phyloP scores from a whole-genome alignment of 805 yeast genomes.

The Teunomyces atbi region DNA sequence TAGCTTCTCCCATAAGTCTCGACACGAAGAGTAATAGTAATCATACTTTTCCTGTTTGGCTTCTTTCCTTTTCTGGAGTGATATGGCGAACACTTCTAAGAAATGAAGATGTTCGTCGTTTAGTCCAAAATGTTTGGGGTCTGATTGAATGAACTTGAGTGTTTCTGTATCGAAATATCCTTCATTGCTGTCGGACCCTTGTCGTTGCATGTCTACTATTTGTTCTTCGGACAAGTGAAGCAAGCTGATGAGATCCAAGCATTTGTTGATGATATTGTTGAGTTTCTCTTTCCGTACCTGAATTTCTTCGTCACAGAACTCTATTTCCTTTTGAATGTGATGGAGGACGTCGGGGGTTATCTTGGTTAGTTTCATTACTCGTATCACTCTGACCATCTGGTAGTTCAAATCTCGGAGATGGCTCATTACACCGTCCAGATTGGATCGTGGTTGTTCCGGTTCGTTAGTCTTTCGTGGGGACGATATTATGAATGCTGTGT shows the following conservation, averaged over 20 bases:
- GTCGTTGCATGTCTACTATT: slow-evolving; percentile 31
- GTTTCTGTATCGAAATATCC: slow-evolving; percentile 40
- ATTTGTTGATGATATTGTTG: slow-evolving; percentile 19
- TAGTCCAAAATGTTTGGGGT: slow-evolving; percentile 42
- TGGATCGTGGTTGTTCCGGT: slow-evolving; percentile 1
- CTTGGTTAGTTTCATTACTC: slow-evolving; percentile 36
- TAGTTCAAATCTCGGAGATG: slow-evolving; percentile 36
- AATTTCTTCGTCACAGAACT: slow-evolving; percentile 25
- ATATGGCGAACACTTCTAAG: slow-evolving; percentile 26
- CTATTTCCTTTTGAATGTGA: slow-evolving; percentile 24
- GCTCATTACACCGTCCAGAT: slow-evolving; percentile 11
- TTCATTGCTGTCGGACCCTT: slow-evolving; percentile 19
- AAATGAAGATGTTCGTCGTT: slow-evolving; percentile 33
- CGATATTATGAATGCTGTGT: slow-evolving; percentile 23
- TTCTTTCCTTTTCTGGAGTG: slow-evolving; percentile 31
- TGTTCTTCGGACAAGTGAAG: slow-evolving; percentile 35
- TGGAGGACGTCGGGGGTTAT: slow-evolving; percentile 29
- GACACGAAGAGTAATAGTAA: slow-evolving; percentile 39
- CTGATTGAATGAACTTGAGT: slow-evolving; percentile 29
- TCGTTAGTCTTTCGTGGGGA: slow-evolving; percentile 24
- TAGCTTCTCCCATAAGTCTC: slow-evolving; percentile 55
- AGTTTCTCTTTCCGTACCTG: slow-evolving; percentile 22
- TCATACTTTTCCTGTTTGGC: slow-evolving; percentile 38
- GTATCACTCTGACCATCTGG: slow-evolving; percentile 33
- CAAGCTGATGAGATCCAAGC: slow-evolving; percentile 24